These are phyloP conservation scores for Apiotrichum sp. DNA, from an alignment of 1,284 basidiomycete genomes.

Conservation along the genomic window DNA sequence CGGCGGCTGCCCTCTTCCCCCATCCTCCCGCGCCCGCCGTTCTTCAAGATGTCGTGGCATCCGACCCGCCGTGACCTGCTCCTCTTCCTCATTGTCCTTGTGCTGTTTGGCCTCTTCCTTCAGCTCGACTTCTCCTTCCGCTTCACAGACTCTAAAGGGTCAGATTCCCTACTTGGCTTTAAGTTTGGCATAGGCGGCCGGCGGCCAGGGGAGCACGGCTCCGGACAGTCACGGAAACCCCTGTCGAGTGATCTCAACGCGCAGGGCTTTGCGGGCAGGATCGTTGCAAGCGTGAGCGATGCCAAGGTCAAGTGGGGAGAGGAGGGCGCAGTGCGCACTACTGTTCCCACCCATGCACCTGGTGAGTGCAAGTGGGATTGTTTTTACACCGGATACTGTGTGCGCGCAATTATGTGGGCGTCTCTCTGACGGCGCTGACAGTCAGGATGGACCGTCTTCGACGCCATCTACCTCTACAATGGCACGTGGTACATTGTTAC, in stretches of 20 bases:
- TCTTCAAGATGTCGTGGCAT: slow-evolving; percentile 25
- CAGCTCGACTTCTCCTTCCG: slow-evolving; percentile 42
- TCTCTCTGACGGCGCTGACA: neutral
- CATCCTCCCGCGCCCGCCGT: neutral
- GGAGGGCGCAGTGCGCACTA: slow-evolving; percentile 32
- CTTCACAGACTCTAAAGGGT: slow-evolving; percentile 28
- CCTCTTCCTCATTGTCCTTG: slow-evolving; percentile 34
- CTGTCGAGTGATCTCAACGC: neutral
- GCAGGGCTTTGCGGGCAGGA: slow-evolving; percentile 1
- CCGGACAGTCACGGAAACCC: slow-evolving; percentile 1
- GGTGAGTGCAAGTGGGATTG: slow-evolving; percentile 30
- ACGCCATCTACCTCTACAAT: slow-evolving; percentile 55
- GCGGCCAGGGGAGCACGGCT: neutral
- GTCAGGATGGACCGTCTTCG: slow-evolving; percentile 66
- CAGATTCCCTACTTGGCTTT: slow-evolving; percentile 28
- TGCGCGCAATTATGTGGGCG: neutral
- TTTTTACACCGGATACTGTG: no score
- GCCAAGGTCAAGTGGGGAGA: slow-evolving; percentile 40
- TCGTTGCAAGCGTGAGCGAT: slow-evolving; percentile 16
- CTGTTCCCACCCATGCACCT: slow-evolving; percentile 44
- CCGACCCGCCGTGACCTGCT: slow-evolving; percentile 42
- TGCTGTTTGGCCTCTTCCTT: slow-evolving; percentile 38
- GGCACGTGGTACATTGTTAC: slow-evolving; percentile 49
- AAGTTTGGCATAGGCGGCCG: slow-evolving; percentile 27
- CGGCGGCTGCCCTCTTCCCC: neutral